Evolutionary conservation across 2,329 filamentous ascomycete genomes (phyloP).

Genomic region (Ceratocystis cubensis): DNA sequence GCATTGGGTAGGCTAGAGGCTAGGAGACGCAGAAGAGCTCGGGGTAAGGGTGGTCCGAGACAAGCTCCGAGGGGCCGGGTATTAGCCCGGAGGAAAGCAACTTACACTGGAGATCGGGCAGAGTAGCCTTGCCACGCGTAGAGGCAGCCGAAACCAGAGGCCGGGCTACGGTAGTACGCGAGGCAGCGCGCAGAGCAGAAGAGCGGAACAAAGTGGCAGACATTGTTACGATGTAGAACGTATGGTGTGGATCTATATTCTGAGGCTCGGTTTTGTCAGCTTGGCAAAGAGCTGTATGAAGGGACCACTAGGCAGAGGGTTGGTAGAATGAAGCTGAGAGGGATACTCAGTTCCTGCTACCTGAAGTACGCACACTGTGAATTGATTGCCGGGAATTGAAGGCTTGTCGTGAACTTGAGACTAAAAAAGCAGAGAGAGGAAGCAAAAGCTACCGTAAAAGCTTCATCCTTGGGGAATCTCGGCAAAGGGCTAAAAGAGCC

Average conservation of each 20-base stretch:
- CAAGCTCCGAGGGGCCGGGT: background rate
- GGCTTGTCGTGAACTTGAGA: background rate
- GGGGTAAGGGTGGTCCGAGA: background rate
- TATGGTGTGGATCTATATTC: background rate
- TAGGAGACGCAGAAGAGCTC: background rate
- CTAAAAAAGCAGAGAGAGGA: background rate
- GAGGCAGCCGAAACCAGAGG: conserved; percentile 64
- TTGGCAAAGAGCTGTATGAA: background rate
- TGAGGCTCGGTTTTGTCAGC: background rate
- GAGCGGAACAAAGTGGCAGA: conserved; percentile 63
- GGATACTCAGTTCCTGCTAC: background rate
- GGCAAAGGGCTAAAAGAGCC: background rate
- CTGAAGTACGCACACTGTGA: background rate
- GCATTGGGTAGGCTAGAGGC: background rate
- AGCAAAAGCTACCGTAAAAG: background rate
- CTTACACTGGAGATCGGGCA: conserved; percentile 67
- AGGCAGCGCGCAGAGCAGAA: conserved; percentile 54
- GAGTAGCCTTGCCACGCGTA: conserved; percentile 75
- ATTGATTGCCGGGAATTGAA: background rate
- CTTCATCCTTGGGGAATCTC: background rate
- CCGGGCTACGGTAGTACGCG: conserved; percentile 51
- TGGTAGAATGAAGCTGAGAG: background rate
- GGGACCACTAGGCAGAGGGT: background rate
- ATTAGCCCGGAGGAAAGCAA: background rate
- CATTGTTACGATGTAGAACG: conserved; percentile 41